Percentiles rank a stretch among this genome's conserved stretches.
Conservation (phyloP, 2,329 filamentous ascomycete species). For the Thelonectria blattea region DNA sequence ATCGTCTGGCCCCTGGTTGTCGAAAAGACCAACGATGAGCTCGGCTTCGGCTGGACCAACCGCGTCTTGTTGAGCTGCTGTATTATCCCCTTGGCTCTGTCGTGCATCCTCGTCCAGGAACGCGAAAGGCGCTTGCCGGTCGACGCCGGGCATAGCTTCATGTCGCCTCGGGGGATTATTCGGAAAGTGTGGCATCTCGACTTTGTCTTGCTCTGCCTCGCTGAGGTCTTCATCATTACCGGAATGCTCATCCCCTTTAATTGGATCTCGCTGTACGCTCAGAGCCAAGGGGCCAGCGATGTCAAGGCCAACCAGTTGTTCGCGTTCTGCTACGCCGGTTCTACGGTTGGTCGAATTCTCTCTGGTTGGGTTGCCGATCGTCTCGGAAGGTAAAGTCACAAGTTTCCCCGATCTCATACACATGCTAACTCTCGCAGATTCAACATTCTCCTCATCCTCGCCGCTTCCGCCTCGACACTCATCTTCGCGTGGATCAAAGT, state of each 20-base stretch:
- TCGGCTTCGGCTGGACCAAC: conserved; percentile 26
- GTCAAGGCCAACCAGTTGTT: conserved; percentile 65
- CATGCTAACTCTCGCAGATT: conserved; percentile 38
- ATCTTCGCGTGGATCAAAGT: conserved; percentile 42
- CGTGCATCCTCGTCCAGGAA: conserved; percentile 40
- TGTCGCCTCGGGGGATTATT: conserved; percentile 32
- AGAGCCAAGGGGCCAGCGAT: conserved; percentile 51
- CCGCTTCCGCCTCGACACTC: conserved; percentile 33
- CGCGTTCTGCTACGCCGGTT: conserved; percentile 65
- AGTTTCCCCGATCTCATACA: neutral
- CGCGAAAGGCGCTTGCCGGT: conserved; percentile 29
- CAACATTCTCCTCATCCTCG: conserved; percentile 46
- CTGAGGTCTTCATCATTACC: conserved; percentile 38
- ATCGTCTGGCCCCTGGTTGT: conserved; percentile 41
- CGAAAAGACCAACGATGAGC: conserved; percentile 19
- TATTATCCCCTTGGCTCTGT: conserved; percentile 34
- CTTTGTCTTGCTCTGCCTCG: conserved; percentile 31
- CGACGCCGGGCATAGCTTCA: conserved; percentile 21
- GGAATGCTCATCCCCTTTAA: conserved; percentile 42
- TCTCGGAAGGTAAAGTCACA: conserved; percentile 46
- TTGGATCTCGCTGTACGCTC: conserved; percentile 57
- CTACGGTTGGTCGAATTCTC: conserved; percentile 57
- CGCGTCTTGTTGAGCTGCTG: conserved; percentile 32
- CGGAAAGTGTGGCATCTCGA: conserved; percentile 34
- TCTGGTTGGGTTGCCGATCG: conserved; percentile 59